A percentile compares a stretch with the other conserved stretches of the same genome.
phyloP scores from a whole-genome alignment of 2,329 filamentous ascomycete genomes.

The Beauveria caledonica region DNA sequence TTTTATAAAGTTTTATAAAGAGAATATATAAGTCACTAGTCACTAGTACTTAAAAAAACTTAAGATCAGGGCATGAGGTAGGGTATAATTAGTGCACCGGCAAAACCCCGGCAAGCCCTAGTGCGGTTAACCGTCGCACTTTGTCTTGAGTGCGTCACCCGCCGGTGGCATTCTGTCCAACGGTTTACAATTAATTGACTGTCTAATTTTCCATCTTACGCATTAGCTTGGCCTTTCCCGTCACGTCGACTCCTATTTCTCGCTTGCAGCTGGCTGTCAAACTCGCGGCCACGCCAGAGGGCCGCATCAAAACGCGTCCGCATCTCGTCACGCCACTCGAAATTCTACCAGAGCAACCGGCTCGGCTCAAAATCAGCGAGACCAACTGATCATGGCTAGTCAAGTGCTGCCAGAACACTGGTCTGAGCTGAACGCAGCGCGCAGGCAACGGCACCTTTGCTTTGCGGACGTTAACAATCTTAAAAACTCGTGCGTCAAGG shows the following conservation, averaged over 20 bases:
- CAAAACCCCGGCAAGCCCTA: too few species aligned
- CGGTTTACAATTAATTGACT: background rate
- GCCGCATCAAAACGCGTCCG: background rate
- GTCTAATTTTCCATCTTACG: background rate
- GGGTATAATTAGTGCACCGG: too few species aligned
- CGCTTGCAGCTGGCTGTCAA: background rate
- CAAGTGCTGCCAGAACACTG: slow-evolving; percentile 30
- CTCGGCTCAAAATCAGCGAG: background rate
- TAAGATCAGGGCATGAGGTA: too few species aligned
- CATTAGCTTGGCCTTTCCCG: background rate
- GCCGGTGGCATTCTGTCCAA: background rate
- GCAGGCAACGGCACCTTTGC: slow-evolving; percentile 27
- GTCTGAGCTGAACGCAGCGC: slow-evolving; percentile 29
- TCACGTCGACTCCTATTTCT: background rate
- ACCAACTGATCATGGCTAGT: slow-evolving; percentile 5
- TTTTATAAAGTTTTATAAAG: too few species aligned
- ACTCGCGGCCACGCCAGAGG: background rate
- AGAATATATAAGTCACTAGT: too few species aligned
- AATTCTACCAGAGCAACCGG: background rate
- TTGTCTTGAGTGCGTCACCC: background rate
- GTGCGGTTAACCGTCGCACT: too few species aligned
- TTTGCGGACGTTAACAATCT: slow-evolving; percentile 34
- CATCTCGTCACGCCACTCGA: background rate
- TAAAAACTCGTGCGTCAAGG: slow-evolving; percentile 32
- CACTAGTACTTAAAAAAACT: too few species aligned